A percentile compares a stretch with the other conserved stretches of the same genome.
Conservation (phyloP, 257 asterid species). For the Capsicum rhomboideum region DNA sequence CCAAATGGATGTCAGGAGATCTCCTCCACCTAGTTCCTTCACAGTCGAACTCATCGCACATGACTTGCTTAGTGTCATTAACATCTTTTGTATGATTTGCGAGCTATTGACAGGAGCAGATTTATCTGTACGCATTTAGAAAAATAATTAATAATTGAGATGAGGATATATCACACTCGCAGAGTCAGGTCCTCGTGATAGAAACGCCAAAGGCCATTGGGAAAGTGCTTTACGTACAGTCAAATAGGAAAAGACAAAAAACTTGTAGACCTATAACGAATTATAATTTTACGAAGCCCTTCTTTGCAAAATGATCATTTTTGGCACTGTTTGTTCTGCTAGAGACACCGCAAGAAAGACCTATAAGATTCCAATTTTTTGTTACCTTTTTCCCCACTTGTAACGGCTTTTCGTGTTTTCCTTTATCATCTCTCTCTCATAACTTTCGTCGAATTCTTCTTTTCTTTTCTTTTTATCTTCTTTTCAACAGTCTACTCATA, state of each 20-base stretch:
- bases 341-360: background rate
- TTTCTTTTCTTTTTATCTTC: background rate
- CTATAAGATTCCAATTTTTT: background rate
- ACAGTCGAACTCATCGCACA: too few species aligned
- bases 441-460: background rate
- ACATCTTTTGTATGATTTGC: too few species aligned
- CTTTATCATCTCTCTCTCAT: background rate
- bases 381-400: background rate
- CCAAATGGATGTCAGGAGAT: too few species aligned
- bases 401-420: background rate
- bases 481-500: too few species aligned
- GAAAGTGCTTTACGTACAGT: background rate
- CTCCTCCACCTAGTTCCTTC: too few species aligned
- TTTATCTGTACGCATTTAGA: too few species aligned
- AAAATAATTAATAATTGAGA: too few species aligned
- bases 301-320: background rate
- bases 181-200: background rate
- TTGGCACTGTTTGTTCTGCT: background rate
- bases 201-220: background rate
- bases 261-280: background rate
- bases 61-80: too few species aligned
- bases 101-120: too few species aligned
- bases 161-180: background rate
- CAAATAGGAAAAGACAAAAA: background rate
- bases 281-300: background rate